Evolutionary conservation across 169 alveolate genomes (phyloP).

Genomic region (Neospora caninum): DNA sequence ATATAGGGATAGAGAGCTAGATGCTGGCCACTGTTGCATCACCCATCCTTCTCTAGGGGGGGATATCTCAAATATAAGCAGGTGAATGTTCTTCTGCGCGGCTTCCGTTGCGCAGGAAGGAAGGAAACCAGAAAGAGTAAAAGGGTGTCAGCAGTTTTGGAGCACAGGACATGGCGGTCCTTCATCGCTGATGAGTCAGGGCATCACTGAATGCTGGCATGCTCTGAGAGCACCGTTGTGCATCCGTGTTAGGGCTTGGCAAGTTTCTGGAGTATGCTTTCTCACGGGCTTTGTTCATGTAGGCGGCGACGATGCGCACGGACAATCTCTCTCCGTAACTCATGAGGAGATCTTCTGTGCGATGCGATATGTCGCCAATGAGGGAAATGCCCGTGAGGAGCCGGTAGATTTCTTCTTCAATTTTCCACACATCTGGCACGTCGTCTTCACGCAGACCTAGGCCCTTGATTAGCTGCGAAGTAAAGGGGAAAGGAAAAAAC

Average conservation of each 20-base stretch:
- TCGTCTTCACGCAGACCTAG: background rate
- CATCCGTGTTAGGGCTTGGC: too few species aligned
- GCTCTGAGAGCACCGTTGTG: too few species aligned
- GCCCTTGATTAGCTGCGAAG: conserved; percentile 15
- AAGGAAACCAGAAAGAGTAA: too few species aligned
- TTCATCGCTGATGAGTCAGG: too few species aligned
- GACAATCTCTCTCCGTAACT: conserved; percentile 71
- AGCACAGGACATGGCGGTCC: too few species aligned
- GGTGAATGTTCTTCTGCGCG: too few species aligned
- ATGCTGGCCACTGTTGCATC: background rate
- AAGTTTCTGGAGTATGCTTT: background rate
- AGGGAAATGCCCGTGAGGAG: conserved; percentile 39
- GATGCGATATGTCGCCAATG: conserved; percentile 54
- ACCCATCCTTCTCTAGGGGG: too few species aligned
- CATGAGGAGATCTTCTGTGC: conserved; percentile 67
- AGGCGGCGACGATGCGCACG: conserved; percentile 67
- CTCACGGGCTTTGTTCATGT: conserved; percentile 55
- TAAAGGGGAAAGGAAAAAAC: background rate
- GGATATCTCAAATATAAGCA: too few species aligned
- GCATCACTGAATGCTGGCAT: too few species aligned
- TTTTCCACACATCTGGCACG: background rate
- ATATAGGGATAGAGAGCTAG: background rate
- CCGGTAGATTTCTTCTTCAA: conserved; percentile 4
- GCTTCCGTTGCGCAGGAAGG: too few species aligned
- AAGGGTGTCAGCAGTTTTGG: too few species aligned